Evolutionary conservation across 2,329 filamentous ascomycete species (phyloP).

Genomic region (Xylaria sp.): DNA sequence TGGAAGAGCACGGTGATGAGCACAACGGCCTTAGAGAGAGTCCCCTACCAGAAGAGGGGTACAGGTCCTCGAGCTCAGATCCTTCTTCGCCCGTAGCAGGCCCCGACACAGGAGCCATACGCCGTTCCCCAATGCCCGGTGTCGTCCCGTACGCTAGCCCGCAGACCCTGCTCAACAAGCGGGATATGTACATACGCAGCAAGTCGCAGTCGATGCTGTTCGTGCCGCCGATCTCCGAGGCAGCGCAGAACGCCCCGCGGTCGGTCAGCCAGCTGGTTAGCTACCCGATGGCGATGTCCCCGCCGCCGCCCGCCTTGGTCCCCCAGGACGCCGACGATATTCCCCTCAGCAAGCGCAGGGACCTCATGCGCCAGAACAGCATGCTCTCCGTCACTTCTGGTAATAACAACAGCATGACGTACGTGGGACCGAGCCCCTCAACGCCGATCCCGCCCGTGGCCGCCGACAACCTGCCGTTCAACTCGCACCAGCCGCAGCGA

Average conservation of each 20-base stretch:
- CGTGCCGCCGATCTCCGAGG: constrained; percentile 31
- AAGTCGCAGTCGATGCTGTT: constrained; percentile 51
- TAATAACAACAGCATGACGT: constrained; percentile 4
- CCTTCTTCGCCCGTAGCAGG: constrained; percentile 21
- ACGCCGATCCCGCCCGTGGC: constrained; percentile 28
- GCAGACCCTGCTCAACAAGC: constrained; percentile 59
- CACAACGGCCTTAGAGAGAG: constrained; percentile 10
- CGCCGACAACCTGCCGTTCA: constrained; percentile 45
- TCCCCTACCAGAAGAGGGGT: constrained; percentile 29
- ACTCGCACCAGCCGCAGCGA: constrained; percentile 60
- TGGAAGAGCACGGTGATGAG: constrained; percentile 44
- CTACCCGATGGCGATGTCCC: constrained; percentile 39
- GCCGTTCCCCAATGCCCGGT: constrained; percentile 43
- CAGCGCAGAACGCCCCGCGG: constrained; percentile 21
- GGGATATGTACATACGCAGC: constrained; percentile 57
- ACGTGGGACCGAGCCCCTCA: constrained; percentile 5
- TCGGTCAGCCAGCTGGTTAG: constrained; percentile 47
- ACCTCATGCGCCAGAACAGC: constrained; percentile 60
- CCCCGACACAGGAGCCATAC: constrained; percentile 12
- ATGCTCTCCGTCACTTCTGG: constrained; percentile 34
- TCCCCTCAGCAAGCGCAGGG: constrained; percentile 68
- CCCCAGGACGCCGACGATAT: constrained; percentile 65
- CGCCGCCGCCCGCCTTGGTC: constrained; percentile 31
- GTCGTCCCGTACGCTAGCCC: constrained; percentile 55
- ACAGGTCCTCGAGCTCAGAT: constrained; percentile 11